A percentile compares a stretch with the other conserved stretches of the same genome.
phyloP scores from a whole-genome alignment of 805 yeast genomes.

The Teunomyces aglyptinius region DNA sequence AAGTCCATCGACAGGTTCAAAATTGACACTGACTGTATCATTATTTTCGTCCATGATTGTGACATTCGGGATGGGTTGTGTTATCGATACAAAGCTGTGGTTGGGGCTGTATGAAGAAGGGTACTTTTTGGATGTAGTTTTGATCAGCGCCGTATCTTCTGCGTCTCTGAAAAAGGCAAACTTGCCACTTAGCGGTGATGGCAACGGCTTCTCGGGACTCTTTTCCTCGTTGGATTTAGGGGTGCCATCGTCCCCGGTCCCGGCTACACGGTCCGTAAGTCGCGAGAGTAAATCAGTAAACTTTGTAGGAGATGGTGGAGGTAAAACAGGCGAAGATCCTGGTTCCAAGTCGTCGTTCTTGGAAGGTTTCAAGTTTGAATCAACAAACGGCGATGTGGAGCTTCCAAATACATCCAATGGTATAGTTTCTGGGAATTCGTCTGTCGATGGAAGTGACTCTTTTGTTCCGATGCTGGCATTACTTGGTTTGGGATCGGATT shows the following conservation, averaged over 20 bases:
- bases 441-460: neutral
- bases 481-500: neutral
- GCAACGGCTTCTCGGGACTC: neutral
- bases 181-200: constrained; percentile 8
- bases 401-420: constrained; percentile 14
- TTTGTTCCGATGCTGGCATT: constrained; percentile 3
- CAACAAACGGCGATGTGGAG: constrained; percentile 5
- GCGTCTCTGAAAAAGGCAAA: constrained; percentile 8
- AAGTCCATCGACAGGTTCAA: neutral
- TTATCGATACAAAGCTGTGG: neutral
- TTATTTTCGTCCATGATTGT: constrained; percentile 9
- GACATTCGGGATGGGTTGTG: constrained; percentile 15
- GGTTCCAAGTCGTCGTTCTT: constrained; percentile 15
- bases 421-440: constrained; percentile 15
- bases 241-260: constrained; percentile 19
- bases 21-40: neutral
- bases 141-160: neutral
- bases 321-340: constrained; percentile 13
- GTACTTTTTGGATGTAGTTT: neutral
- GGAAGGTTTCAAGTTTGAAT: neutral
- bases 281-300: constrained; percentile 24
- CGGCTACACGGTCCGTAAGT: constrained; percentile 37
- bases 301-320: constrained; percentile 18
- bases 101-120: neutral
- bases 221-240: neutral